Percentiles rank a stretch among this genome's conserved stretches.
Conservation (phyloP, 164 flowering plant species). For the Cinnamomum micranthum region DNA sequence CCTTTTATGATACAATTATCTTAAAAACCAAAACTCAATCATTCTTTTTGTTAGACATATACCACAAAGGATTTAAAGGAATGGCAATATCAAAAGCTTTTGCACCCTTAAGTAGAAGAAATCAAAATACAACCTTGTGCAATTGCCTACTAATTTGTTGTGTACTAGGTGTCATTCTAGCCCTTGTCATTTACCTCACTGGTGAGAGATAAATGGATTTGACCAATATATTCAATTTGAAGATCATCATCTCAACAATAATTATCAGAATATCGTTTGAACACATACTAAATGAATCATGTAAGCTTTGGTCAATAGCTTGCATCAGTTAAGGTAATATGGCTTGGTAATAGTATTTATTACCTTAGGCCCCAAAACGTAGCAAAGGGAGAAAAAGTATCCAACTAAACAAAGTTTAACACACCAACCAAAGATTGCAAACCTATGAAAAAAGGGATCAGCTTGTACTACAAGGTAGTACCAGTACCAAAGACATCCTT, state of each 20-base stretch:
- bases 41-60: too few relatives aligned
- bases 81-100: background rate
- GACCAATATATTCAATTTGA: background rate
- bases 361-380: background rate
- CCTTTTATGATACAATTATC: too few relatives aligned
- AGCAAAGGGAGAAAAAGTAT: background rate
- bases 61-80: too few relatives aligned
- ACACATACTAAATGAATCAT: background rate
- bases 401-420: background rate
- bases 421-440: background rate
- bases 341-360: background rate
- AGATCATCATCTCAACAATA: background rate
- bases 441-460: background rate
- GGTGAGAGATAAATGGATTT: too few relatives aligned
- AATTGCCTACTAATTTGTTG: background rate
- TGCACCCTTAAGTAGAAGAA: background rate
- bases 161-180: too few relatives aligned
- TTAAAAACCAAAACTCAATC: too few relatives aligned
- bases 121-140: background rate
- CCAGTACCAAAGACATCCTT: background rate
- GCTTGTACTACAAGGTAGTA: background rate
- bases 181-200: too few relatives aligned
- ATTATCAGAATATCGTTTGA: background rate
- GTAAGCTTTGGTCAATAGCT: background rate
- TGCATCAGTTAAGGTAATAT: background rate